Base-by-base conservation (phyloP, 768 basidiomycete genomes). In the Boletales sp. region DNA sequence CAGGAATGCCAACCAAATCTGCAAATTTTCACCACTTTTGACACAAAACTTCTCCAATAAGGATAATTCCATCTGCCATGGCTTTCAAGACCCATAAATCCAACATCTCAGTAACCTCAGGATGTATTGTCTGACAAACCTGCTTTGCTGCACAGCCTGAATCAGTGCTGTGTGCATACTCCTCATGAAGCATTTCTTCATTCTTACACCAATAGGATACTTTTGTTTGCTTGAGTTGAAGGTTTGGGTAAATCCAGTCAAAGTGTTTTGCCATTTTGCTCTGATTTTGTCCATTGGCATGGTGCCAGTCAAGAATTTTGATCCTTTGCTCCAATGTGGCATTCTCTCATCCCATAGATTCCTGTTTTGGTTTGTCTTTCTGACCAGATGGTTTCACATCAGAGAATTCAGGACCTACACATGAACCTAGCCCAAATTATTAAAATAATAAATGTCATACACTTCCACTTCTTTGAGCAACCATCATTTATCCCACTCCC, bases 281-380 rank as follows among this genome's bases (percentile, higher is more conserved):
- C 13, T 35, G 34, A 2, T 12, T 35, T 13, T 7, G 6, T 35
- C 67, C 60, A 47, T 74, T 68, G 1, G 31, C 30, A 36, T 71
- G 59, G 44, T 68, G 45, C 71, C 70, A 74, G 34, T 74, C 54
- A 1, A 74, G 58, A 37, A 73, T 65, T 46, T 72, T 57, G 40
- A 74, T 72, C 1, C 53, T 32, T 42, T 74, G 71, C 4, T n/a
- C 53, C 2, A 72, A 34, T 11, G 65, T 72, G 1, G 69, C 66
- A 61, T 69, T 67, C 34, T 49, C 21, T 21, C 21, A 4, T 2
- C 21, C 21, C 2, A 4, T 21, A 21, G 21, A 21, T 21, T 21
- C 21, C 21, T 21, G 2, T 21, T 21, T 21, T 21, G 21, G 21
- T 21, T 21, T 21, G 4, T 21, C 21, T 21, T 21, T 21, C 21